phyloP scores from a whole-genome alignment of 202 grass and related monocot species.

The Hordeum pubiflorum region DNA sequence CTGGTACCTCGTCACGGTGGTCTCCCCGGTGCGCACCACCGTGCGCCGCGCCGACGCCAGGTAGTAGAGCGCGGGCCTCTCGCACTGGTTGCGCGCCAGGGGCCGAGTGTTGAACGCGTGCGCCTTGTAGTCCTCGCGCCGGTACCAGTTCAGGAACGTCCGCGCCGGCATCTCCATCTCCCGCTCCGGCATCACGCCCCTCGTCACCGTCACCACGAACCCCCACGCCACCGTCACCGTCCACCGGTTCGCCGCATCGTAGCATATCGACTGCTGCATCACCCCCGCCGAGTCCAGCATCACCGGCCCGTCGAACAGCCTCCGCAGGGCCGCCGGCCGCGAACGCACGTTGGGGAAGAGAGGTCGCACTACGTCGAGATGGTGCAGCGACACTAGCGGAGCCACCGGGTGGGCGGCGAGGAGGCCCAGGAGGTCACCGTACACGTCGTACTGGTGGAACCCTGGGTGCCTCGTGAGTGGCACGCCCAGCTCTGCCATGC shows the following conservation, averaged over 20 bases:
- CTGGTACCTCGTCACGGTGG: constrained; percentile 50
- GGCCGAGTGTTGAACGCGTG: constrained; percentile 84
- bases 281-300: constrained; percentile 42
- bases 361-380: constrained; percentile 57
- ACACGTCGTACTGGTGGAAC: constrained; percentile 67
- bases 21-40: constrained; percentile 16
- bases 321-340: constrained; percentile 29
- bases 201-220: constrained; percentile 46
- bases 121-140: constrained; percentile 56
- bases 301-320: constrained; percentile 53
- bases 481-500: constrained; percentile 68
- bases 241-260: constrained; percentile 36
- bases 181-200: constrained; percentile 47
- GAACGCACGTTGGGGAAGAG: constrained; percentile 39
- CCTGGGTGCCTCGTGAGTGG: constrained; percentile 55
- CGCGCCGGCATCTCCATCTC: constrained; percentile 72
- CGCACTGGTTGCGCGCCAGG: constrained; percentile 48
- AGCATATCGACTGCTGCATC: constrained; percentile 77
- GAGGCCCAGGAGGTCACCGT: constrained; percentile 60
- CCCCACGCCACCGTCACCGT: constrained; percentile 67
- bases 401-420: constrained; percentile 54
- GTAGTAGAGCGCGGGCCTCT: constrained; percentile 58
- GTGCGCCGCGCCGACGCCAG: constrained; percentile 36
- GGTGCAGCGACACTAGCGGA: constrained; percentile 57
- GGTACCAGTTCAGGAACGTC: constrained; percentile 86